Evolutionary conservation across 192 early-diverging fungal genomes (phyloP), one percentile per base, ranked within the genome.

Genomic region (Coemansia brasiliensis): DNA sequence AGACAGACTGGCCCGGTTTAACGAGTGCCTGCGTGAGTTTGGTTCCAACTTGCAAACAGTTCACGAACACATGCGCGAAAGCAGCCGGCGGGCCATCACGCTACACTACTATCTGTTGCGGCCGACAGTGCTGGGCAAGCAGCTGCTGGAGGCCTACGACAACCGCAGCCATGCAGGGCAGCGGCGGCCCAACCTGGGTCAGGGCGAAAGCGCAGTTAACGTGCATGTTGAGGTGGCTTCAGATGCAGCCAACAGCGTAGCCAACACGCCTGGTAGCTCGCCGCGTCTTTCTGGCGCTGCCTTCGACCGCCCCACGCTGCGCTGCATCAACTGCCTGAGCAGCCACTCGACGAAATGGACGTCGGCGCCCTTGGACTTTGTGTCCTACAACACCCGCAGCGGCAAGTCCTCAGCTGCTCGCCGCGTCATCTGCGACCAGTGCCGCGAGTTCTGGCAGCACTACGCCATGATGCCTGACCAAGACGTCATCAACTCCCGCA

Each of bases 11-110:
- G 64, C 57, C 7, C 79, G 63, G 17, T 92, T 92, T 62, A 84
- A 87, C 62, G 80, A 83, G 26, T 74, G 73, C 12, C 71, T 91
- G 57, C 72, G 80, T 25, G 68, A 83, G 10, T 85, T 77, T 61
- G 89, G 89, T 0, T 82, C 86, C 42, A 86, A 91, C 16, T 74
- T 89, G 18, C 83, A 87, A 38, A 29, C 71, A 21, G 81, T 81
- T 5, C 84, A 83, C 42, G 83, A 86, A 20, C 61, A 61, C 41
- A 71, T 74, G 11, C 83, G 79, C 7, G 69, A 65, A 20, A 71
- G 62, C 7, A 66, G 72, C 7, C 67, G 74, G 29, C 79, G 51
- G 71, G 84, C 84, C 56, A 63, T 63, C 65, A 88, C 51, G 61
- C 82, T 77, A 82, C 88, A 16, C 80, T 86, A 37, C 83, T 85